Base-by-base conservation (phyloP, 192 early-diverging fungal species). In the Gaertneriomyces sp. region DNA sequence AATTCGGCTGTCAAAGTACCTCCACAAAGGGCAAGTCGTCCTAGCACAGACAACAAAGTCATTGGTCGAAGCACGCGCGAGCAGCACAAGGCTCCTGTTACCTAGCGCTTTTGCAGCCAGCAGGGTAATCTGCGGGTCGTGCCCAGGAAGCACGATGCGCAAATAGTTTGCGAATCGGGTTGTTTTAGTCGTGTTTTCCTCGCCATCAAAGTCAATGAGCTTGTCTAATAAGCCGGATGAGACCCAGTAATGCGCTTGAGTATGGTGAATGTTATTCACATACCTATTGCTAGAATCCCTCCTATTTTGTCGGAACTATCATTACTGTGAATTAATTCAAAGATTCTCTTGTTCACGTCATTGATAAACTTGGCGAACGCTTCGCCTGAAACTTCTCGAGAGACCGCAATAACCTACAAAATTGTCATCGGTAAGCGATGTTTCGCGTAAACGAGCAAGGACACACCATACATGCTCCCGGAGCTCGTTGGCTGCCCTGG, bases 111-210 rank as follows among this genome's bases (percentile, higher is more conserved):
- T 82, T 11, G 91, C 77, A 3, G 89, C 90, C 40, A 89, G 75
- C 3, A 87, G 76, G 68, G 90, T 90, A 4, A 88, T 86, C 63
- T 84, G 84, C 17, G 85, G 84, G 60, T 91, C 89, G 62, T 72
- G 87, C 73, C 66, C 83, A 0, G 90, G 90, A 42, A 93, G 77
- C 10, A 91, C 79, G n/a, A 83, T 83, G 6, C 88, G 79, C 50
- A 93, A 71, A 65, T 93, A 93, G 60, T 91, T 93, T 6, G 88
- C 85, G 61, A 90, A 93, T 46, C 90, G 81, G 17, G 85, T 90
- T 14, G 82, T 77, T 72, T 90, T 86, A 49, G 82, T 87, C 16
- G 88, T 85, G 72, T 91, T 91, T 62, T 90, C 89, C 63, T 91
- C 88, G 25, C 65, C 84, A 61, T 91, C 90, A 39, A 91, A 86